Percentiles rank a stretch among this genome's conserved stretches.
These are phyloP conservation scores for Malus sylvestris DNA, from an alignment of 306 rosid genomes.

Conservation along the genomic window DNA sequence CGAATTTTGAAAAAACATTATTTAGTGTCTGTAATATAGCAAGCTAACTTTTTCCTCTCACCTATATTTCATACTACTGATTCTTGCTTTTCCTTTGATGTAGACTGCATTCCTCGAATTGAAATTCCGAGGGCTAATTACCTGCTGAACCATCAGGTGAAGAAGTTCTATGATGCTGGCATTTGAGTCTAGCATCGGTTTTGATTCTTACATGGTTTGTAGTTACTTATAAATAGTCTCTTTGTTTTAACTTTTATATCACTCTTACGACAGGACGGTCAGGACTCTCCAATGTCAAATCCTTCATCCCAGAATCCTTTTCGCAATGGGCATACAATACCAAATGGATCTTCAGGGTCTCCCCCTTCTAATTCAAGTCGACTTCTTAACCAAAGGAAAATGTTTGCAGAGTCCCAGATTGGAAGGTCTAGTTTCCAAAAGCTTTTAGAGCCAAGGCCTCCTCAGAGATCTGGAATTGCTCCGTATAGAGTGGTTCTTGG, in stretches of 20 bases:
- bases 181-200: background rate
- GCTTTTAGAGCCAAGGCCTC: constrained; percentile 79
- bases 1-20: background rate
- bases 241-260: background rate
- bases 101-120: constrained; percentile 58
- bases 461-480: constrained; percentile 64
- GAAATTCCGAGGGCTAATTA: constrained; percentile 53
- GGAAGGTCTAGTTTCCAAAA: constrained; percentile 82
- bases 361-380: constrained; percentile 47
- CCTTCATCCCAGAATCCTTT: constrained; percentile 18
- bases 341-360: constrained; percentile 35
- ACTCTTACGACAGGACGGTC: constrained; percentile 35
- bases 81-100: constrained; percentile 7
- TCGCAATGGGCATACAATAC: constrained; percentile 11
- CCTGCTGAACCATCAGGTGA: constrained; percentile 55
- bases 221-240: background rate
- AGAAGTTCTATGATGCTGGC: constrained; percentile 10
- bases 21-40: background rate
- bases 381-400: constrained; percentile 51
- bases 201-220: background rate
- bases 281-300: constrained; percentile 26
- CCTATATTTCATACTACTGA: background rate
- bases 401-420: constrained; percentile 47
- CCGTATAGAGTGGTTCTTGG: constrained; percentile 87
- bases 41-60: background rate